A percentile compares a stretch with the other conserved stretches of the same genome.
phyloP scores from a whole-genome alignment of 495 filamentous ascomycete species.

The Oidiodendron maius region DNA sequence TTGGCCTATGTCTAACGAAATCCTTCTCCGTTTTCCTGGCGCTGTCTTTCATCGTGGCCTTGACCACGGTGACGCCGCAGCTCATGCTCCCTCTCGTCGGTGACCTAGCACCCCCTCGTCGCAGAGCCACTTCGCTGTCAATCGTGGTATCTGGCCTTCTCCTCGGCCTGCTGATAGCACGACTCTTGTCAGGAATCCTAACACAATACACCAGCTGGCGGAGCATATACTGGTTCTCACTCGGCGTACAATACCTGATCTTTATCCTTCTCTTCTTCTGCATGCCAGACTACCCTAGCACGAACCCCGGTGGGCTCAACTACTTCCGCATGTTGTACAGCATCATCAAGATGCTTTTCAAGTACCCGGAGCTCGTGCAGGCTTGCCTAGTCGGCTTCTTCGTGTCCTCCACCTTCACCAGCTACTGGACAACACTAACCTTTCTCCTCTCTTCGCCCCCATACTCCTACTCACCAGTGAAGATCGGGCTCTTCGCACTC shows the following conservation, averaged over 20 bases:
- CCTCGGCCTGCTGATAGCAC: slow-evolving; percentile 70
- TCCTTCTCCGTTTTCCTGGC: slow-evolving; percentile 58
- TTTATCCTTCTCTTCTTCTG: slow-evolving; percentile 59
- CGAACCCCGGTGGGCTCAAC: slow-evolving; percentile 56
- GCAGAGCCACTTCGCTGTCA: slow-evolving; percentile 59
- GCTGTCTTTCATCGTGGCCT: slow-evolving; percentile 61
- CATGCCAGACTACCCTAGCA: slow-evolving; percentile 76
- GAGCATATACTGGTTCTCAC: slow-evolving; percentile 73
- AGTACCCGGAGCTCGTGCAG: slow-evolving; percentile 64
- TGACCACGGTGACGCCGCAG: slow-evolving; percentile 82
- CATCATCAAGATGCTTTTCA: slow-evolving; percentile 54
- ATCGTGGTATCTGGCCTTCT: slow-evolving; percentile 75
- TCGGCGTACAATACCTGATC: slow-evolving; percentile 68
- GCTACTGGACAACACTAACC: slow-evolving; percentile 78
- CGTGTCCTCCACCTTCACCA: slow-evolving; percentile 53
- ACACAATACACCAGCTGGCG: slow-evolving; percentile 68
- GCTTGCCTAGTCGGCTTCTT: slow-evolving; percentile 52
- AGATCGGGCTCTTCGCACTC: slow-evolving; percentile 73
- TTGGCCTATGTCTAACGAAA: slow-evolving; percentile 64
- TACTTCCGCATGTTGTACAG: slow-evolving; percentile 62
- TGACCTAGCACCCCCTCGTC: slow-evolving; percentile 66
- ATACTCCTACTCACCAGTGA: slow-evolving; percentile 59
- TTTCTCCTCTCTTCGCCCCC: slow-evolving; percentile 67
- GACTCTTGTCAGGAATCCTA: slow-evolving; percentile 69
- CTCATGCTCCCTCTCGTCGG: slow-evolving; percentile 81